Conservation (phyloP, 2,329 filamentous ascomycete species). For the Emergomyces pasteurianus region DNA sequence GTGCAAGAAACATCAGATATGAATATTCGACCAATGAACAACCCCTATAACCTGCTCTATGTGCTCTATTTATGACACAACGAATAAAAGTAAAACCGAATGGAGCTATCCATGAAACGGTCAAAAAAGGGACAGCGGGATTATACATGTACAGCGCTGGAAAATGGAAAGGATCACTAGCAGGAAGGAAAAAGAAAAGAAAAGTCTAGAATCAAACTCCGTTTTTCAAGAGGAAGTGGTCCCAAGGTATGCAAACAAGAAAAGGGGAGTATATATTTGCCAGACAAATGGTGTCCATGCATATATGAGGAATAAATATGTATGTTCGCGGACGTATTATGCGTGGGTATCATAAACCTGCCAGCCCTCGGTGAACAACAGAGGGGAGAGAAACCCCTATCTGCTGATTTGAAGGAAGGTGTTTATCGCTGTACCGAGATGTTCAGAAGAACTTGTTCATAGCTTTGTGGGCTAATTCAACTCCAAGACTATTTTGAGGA, state of each 20-base stretch:
- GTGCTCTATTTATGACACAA: background rate
- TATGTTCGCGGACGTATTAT: background rate
- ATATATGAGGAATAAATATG: background rate
- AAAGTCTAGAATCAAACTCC: background rate
- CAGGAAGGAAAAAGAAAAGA: background rate
- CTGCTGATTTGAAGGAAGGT: background rate
- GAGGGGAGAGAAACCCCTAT: background rate
- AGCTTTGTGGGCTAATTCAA: constrained; percentile 39
- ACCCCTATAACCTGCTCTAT: background rate
- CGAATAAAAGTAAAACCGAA: background rate
- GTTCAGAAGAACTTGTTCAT: constrained; percentile 38
- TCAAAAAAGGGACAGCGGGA: background rate
- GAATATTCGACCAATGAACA: background rate
- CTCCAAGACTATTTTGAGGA: constrained; percentile 28
- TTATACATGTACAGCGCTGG: background rate
- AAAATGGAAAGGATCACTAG: background rate
- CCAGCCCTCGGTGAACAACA: background rate
- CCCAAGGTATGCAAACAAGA: background rate
- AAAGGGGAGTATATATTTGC: no score
- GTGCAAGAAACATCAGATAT: background rate
- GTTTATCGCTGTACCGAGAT: background rate
- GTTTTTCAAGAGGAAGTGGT: no score
- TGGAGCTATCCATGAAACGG: background rate
- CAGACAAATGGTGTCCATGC: background rate
- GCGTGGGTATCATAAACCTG: background rate